Base-by-base conservation (phyloP, 2,329 filamentous ascomycete species). In the Elsinoe necatrix region DNA sequence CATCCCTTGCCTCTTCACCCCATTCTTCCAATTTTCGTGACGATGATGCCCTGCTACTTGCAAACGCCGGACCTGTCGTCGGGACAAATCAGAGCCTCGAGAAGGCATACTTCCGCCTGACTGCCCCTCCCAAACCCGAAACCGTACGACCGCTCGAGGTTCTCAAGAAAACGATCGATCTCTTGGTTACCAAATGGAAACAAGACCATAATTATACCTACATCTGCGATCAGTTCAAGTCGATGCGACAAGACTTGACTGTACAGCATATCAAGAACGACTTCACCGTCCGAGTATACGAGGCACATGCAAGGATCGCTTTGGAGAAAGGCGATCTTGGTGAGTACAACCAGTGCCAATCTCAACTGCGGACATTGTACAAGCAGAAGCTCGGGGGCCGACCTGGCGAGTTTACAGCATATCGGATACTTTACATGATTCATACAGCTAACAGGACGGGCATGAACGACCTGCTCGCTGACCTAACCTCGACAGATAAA, bases 321-420 rank as follows among this genome's bases (percentile, higher is more conserved):
- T 79, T 98, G 73, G 92, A 98, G 75, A 96, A 95, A 81, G 90
- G 88, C 75, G 93, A 98, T 79, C 83, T 97, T 78, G 92, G 93
- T 98, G 93, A 98, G 93, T 98, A 98, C 93, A 98, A 98, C 78
- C 93, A 98, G 81, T 98, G 93, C 75, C 93, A 98, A 78, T 97
- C 93, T 67, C 93, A 98, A 77, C 80, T 98, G 69, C 89, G 89
- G 73, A 89, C 87, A 63, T 78, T 98, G 67, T 97, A 98, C 75
- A 82, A 83, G 71, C 82, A 89, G 75, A 87, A 88, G 64, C 77
- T 95, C 70, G 89, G 89, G 69, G 93, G 92, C 67, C 90, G 91
- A 72, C 84, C 88, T 69, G 85, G 88, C 75, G 93, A 98, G 74
- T 98, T 98, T 76, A 93, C 93, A 82, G 93, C 92, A 62, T 98